Percentiles rank a stretch among this genome's conserved stretches.
Evolutionary conservation across 345 rosid genomes (phyloP).

Genomic region (Pistacia atlantica): DNA sequence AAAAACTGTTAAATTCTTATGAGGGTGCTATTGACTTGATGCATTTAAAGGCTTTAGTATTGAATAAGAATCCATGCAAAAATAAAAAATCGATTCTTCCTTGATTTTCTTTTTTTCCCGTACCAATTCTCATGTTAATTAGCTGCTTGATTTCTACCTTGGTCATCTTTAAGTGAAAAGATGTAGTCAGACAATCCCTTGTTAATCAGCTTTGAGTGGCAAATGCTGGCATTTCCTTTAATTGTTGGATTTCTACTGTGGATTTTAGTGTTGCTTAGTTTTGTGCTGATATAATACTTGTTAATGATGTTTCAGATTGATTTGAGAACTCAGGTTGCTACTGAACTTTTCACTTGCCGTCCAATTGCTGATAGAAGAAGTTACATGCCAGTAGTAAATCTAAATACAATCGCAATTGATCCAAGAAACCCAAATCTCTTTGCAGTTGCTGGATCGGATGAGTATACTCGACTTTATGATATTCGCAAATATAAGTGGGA

Average conservation of each 20-base stretch:
- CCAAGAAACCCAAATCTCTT: constrained; percentile 79
- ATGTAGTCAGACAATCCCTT: neutral
- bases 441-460: constrained; percentile 79
- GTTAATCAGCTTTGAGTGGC: neutral
- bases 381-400: constrained; percentile 37
- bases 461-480: constrained; percentile 84
- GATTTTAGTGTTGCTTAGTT: neutral
- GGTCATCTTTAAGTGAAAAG: neutral
- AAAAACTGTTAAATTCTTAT: neutral
- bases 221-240: constrained; percentile 12
- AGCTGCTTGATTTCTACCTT: neutral
- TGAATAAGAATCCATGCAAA: neutral
- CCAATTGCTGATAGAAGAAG: constrained; percentile 39
- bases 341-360: constrained; percentile 72
- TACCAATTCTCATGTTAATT: neutral
- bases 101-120: neutral
- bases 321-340: constrained; percentile 63
- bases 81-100: too few species aligned
- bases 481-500: constrained; percentile 69
- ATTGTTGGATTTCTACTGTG: neutral
- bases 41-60: neutral
- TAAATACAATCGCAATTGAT: constrained; percentile 79
- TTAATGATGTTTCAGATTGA: constrained; percentile 70
- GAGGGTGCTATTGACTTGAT: neutral
- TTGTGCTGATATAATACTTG: constrained; percentile 14